Evolutionary conservation across 805 yeast genomes (phyloP).

Genomic region (Tanozyma kutaoensis): DNA sequence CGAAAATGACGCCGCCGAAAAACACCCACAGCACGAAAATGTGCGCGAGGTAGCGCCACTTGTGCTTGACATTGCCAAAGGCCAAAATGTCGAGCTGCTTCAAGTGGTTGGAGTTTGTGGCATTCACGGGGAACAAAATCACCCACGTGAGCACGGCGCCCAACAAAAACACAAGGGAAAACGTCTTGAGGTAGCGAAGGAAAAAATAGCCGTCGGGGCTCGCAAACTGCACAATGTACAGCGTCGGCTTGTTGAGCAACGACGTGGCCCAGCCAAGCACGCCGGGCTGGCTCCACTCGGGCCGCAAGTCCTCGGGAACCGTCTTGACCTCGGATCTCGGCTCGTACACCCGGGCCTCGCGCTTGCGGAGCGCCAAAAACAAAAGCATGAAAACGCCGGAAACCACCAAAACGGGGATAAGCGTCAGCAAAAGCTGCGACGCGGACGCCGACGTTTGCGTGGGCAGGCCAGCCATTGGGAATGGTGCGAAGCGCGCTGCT

Average conservation of each 20-base stretch:
- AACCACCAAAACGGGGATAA: constrained; percentile 30
- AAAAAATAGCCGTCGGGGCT: constrained; percentile 73
- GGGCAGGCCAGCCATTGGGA: no score
- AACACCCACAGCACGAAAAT: constrained; percentile 64
- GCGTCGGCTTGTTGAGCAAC: constrained; percentile 40
- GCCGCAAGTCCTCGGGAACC: constrained; percentile 29
- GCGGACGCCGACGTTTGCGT: constrained; percentile 18
- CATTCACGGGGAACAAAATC: constrained; percentile 59
- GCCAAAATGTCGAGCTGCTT: constrained; percentile 55
- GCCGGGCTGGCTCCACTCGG: constrained; percentile 31
- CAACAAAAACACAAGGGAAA: constrained; percentile 35
- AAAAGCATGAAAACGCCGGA: constrained; percentile 25
- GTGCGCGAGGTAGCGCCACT: constrained; percentile 60
- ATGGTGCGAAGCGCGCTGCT: no score
- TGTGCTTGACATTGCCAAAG: constrained; percentile 45
- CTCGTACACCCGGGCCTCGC: constrained; percentile 35
- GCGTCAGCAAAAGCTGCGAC: constrained; percentile 35
- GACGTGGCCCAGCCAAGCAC: constrained; percentile 41
- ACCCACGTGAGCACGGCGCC: constrained; percentile 53
- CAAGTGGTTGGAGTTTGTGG: constrained; percentile 45
- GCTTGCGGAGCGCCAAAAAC: constrained; percentile 29
- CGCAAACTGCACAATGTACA: constrained; percentile 52
- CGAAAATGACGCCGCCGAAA: constrained; percentile 51
- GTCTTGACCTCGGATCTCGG: constrained; percentile 34
- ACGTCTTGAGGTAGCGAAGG: constrained; percentile 47